Evolutionary conservation across 2,329 filamentous ascomycete genomes (phyloP).

Genomic region (Apiospora malaysiana): DNA sequence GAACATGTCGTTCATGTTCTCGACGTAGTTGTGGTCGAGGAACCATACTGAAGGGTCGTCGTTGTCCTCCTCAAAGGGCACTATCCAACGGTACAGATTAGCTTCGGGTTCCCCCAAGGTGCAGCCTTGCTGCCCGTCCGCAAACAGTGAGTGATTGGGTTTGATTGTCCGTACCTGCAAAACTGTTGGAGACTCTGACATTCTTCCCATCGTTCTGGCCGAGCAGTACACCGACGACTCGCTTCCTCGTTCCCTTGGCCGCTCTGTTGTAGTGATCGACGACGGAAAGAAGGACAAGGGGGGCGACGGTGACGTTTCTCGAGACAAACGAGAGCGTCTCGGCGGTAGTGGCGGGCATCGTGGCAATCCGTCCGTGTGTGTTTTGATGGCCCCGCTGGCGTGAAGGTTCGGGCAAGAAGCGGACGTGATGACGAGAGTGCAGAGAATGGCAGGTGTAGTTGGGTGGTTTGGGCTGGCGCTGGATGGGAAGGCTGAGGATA

Average conservation of each 20-base stretch:
- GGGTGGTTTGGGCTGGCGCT: conserved; percentile 18
- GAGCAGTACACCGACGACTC: conserved; percentile 92
- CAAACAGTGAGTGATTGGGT: neutral
- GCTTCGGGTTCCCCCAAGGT: conserved; percentile 13
- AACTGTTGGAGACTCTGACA: conserved; percentile 98
- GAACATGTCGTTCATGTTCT: conserved; percentile 99
- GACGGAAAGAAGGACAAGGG: conserved; percentile 94
- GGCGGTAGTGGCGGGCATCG: conserved; percentile 95
- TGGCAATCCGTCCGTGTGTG: conserved; percentile 37
- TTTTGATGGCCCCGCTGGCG: conserved; percentile 9
- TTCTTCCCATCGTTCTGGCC: conserved; percentile 97
- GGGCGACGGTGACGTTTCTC: conserved; percentile 94
- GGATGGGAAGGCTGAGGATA: conserved; percentile 26
- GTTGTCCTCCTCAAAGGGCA: conserved; percentile 98
- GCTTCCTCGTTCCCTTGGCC: conserved; percentile 82
- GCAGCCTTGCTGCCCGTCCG: neutral
- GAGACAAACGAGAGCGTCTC: conserved; percentile 95
- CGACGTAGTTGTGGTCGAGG: conserved; percentile 98
- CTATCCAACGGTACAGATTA: conserved; percentile 52
- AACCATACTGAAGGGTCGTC: conserved; percentile 99
- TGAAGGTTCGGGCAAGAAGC: neutral
- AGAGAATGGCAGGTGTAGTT: conserved; percentile 22
- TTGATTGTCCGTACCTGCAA: conserved; percentile 73
- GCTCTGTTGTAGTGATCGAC: conserved; percentile 98
- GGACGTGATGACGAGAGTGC: conserved; percentile 24